Evolutionary conservation across 768 basidiomycete species (phyloP).

Genomic region (Saitozyma podzolica): DNA sequence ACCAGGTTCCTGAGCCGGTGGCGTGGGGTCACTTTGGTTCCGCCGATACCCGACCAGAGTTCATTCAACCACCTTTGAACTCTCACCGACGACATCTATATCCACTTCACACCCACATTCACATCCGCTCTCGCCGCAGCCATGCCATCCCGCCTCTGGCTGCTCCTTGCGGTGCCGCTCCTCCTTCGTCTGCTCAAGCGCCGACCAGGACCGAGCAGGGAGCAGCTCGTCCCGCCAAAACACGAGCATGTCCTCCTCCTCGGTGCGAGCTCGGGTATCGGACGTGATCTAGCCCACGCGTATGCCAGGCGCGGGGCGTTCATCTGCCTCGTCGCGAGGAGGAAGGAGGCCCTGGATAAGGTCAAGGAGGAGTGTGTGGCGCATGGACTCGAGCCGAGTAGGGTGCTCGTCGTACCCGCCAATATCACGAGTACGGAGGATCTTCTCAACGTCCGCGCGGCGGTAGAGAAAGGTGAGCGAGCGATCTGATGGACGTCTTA

Average conservation of each 20-base stretch:
- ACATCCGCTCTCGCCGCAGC: too few relatives aligned
- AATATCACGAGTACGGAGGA: slow-evolving; percentile 70
- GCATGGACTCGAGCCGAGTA: slow-evolving; percentile 15
- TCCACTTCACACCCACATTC: too few relatives aligned
- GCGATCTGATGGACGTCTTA: too few relatives aligned
- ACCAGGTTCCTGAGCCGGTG: too few relatives aligned
- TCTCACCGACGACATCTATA: too few relatives aligned
- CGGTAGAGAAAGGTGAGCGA: slow-evolving; percentile 57
- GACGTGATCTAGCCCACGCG: slow-evolving; percentile 65
- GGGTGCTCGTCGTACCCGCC: slow-evolving; percentile 60
- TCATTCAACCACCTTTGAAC: too few relatives aligned
- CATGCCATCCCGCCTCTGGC: not conserved
- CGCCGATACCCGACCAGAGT: too few relatives aligned
- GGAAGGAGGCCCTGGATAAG: slow-evolving; percentile 60
- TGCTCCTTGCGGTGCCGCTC: slow-evolving; percentile 24
- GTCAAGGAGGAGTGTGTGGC: slow-evolving; percentile 60
- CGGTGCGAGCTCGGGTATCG: slow-evolving; percentile 83
- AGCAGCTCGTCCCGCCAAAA: slow-evolving; percentile 35
- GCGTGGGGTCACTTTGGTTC: too few relatives aligned
- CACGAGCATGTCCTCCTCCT: slow-evolving; percentile 75
- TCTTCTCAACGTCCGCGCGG: slow-evolving; percentile 63
- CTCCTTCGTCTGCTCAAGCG: slow-evolving; percentile 21
- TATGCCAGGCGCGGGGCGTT: slow-evolving; percentile 74
- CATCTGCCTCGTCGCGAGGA: slow-evolving; percentile 69
- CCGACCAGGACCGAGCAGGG: slow-evolving; percentile 23